Base-by-base conservation (phyloP, 2,329 filamentous ascomycete genomes). In the Penicillium sp. region DNA sequence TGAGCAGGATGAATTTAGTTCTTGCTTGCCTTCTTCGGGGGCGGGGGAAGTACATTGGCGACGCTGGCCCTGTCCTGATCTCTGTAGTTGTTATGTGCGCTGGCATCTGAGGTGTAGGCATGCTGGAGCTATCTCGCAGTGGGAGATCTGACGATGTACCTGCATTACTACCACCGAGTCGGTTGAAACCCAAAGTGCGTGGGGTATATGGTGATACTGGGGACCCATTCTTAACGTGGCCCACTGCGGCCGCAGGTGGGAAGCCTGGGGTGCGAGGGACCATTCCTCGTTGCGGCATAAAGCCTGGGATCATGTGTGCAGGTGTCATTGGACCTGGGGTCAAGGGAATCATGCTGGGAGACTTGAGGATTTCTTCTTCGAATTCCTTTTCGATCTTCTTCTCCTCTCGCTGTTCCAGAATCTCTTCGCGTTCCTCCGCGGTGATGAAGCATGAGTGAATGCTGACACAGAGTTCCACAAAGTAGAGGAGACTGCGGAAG, bases 361-460 rank as follows among this genome's bases (percentile, higher is more conserved):
- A 69, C 35, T 69, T 69, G 36, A 70, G 59, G 28, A 69, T 63
- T 23, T 68, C 64, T 35, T 69, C 63, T 44, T 72, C 69, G 40
- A 67, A 69, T n/a, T 69, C 65, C 35, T 68, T 68, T 54, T 68
- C 64, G 38, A 64, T 61, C 29, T 59, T 61, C 44, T 67, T 65
- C 44, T 69, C 66, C 51, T 66, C 60, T 44, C 65, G 56, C 47
- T 60, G 57, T 52, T 69, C 65, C 23, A 65, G 47, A 31, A 62
- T 52, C 42, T 64, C 53, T 29, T 61, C 61, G 9, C 60, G 63
- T 49, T 71, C 69, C 46, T 67, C 65, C 38, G 67, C 59, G 4
- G 69, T 71, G 14, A 68, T 63, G 55, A 75, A 69, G 53, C 74
- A 70, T 34, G 74, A 77, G 55, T 71, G 73, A 36, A 75, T 45